Evolutionary conservation across 202 grass and related monocot genomes (phyloP), one percentile per base, ranked within the genome.

Genomic region (Carex arenaria): DNA sequence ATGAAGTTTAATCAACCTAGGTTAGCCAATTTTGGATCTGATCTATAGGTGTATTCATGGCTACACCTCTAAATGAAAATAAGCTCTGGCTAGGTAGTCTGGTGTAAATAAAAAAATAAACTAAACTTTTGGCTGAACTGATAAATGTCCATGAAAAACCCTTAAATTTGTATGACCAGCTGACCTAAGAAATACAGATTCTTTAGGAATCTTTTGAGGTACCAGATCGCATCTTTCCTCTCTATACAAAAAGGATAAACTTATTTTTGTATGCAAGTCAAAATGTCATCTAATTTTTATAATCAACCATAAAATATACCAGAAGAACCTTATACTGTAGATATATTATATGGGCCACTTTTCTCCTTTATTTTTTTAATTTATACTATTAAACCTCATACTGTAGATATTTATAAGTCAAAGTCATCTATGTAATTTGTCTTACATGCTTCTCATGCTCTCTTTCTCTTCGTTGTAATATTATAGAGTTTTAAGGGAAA

Each of bases 401-500:
- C 38, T 40, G 38, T 40, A 40, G 5, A 40, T 40, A 40, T 40
- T 38, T 38, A 6, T 0, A 38, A 38, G 36, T 38, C 4, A 40
- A 40, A 40, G 5, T 40, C 38, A 40, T 60, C 3, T n/a, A 31
- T 32, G 30, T 78, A 78, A 34, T 78, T 78, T 60, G 53, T 59
- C 12, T 59, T 60, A 60, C 14, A n/a, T 60, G 30, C 52, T 0
- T 60, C 30, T 55, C 13, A 34, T 15, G 34, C 53, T 19, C 30
- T 38, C 30, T 59, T 12, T 56, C 7, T 77, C 26, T 78, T 9
- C 38, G 13, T 59, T 34, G 31, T 60, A n/a, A 57, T 59, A n/a
- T 78, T 60, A 59, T 54, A 78, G 73, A 59, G 14, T 30, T 78
- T 78, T 78, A 53, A 38, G 73, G 52, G 30, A 7, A 31, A 78